Conservation (phyloP, 2,329 filamentous ascomycete genomes). For the Davidsoniella neocaledoniae region DNA sequence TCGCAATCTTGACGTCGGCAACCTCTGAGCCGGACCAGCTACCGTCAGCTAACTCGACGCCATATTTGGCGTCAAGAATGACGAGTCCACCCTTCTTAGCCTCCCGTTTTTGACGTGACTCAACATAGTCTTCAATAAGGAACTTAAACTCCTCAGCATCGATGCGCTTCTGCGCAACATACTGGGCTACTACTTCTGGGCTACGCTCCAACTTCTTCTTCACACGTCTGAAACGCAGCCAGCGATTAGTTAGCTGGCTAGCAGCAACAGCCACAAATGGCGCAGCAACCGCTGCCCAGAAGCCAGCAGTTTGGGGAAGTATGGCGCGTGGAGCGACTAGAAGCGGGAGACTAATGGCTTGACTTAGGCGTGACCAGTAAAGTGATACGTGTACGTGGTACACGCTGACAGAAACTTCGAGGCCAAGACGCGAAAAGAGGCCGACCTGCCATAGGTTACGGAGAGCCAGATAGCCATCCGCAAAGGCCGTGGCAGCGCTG, state of each 20-base stretch:
- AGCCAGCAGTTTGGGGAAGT: conserved; percentile 19
- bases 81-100: conserved; percentile 25
- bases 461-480: conserved; percentile 24
- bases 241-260: conserved; percentile 17
- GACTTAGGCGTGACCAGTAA: conserved; percentile 30
- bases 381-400: conserved; percentile 28
- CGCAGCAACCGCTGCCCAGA: conserved; percentile 22
- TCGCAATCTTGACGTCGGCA: conserved; percentile 31
- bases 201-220: conserved; percentile 10
- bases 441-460: conserved; percentile 27
- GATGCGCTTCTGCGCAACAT: conserved; percentile 21
- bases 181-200: neutral
- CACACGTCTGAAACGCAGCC: conserved; percentile 19
- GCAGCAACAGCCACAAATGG: conserved; percentile 26
- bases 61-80: conserved; percentile 32
- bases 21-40: conserved; percentile 25
- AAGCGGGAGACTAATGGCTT: conserved; percentile 15
- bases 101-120: conserved; percentile 22
- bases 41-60: conserved; percentile 19
- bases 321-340: conserved; percentile 16
- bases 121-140: conserved; percentile 26
- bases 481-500: conserved; percentile 16
- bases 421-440: conserved; percentile 25
- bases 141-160: conserved; percentile 29
- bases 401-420: conserved; percentile 27